phyloP scores from a whole-genome alignment of 2,329 filamentous ascomycete genomes.

The Chrysoporthe puriensis region DNA sequence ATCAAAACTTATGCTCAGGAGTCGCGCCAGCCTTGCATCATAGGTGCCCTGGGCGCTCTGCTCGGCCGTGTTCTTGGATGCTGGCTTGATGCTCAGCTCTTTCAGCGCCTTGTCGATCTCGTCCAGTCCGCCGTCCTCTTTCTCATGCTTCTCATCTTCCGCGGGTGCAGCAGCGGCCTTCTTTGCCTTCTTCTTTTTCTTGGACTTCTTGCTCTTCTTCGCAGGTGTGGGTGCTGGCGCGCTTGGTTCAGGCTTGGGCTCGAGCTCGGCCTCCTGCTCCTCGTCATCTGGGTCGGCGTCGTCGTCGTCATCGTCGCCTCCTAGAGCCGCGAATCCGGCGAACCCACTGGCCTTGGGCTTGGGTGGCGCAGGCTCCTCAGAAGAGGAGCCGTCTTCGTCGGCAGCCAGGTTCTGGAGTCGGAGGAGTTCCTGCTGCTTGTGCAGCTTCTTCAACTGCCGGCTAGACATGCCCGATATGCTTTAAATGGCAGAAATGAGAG shows the following conservation, averaged over 20 bases:
- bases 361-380: slow-evolving; percentile 38
- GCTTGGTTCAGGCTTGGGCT: slow-evolving; percentile 27
- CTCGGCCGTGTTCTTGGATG: slow-evolving; percentile 25
- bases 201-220: slow-evolving; percentile 44
- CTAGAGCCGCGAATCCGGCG: slow-evolving; percentile 54
- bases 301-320: slow-evolving; percentile 41
- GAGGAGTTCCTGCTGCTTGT: slow-evolving; percentile 53
- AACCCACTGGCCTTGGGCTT: slow-evolving; percentile 53
- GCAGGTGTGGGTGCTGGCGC: slow-evolving; percentile 31
- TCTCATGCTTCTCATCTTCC: slow-evolving; percentile 25
- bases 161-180: slow-evolving; percentile 39
- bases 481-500: background rate
- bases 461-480: slow-evolving; percentile 48
- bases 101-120: slow-evolving; percentile 61
- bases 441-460: slow-evolving; percentile 56
- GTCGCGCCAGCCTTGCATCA: slow-evolving; percentile 33
- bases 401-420: slow-evolving; percentile 30
- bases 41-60: slow-evolving; percentile 29
- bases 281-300: slow-evolving; percentile 28
- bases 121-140: slow-evolving; percentile 43
- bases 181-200: slow-evolving; percentile 44
- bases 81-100: slow-evolving; percentile 47
- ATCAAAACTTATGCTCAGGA: slow-evolving; percentile 61
- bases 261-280: slow-evolving; percentile 29
- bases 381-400: slow-evolving; percentile 30